Conservation (phyloP, 2,329 filamentous ascomycete species). For the Talaromyces marneffei region DNA sequence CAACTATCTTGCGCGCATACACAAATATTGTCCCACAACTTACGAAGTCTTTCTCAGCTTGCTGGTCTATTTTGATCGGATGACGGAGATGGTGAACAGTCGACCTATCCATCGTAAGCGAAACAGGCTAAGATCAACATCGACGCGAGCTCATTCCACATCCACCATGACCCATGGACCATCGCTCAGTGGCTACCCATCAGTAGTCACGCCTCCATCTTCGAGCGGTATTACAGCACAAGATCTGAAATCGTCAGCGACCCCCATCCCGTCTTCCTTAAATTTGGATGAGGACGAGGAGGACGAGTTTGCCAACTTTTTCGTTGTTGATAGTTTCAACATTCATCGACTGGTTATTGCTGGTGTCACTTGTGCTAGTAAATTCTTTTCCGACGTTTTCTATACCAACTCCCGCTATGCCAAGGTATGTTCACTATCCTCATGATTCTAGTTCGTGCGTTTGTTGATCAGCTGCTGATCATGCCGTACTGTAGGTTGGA, state of each 20-base stretch:
- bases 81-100: conserved; percentile 93
- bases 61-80: conserved; percentile 95
- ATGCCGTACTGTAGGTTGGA: conserved; percentile 62
- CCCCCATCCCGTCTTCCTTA: conserved; percentile 30
- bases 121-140: conserved; percentile 32
- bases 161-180: conserved; percentile 15
- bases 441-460: too few relatives aligned
- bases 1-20: conserved; percentile 90
- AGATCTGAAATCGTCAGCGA: conserved; percentile 27
- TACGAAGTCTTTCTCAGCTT: conserved; percentile 96
- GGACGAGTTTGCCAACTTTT: conserved; percentile 62
- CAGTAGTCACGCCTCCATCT: conserved; percentile 34
- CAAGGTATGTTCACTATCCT: conserved; percentile 60
- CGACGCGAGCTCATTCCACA: conserved; percentile 6
- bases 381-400: conserved; percentile 98
- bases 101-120: conserved; percentile 57
- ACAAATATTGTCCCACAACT: conserved; percentile 97
- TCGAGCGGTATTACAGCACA: conserved; percentile 31
- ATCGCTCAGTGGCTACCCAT: conserved; percentile 20
- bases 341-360: conserved; percentile 95
- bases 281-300: conserved; percentile 41
- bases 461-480: not conserved
- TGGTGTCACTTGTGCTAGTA: conserved; percentile 95
- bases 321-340: conserved; percentile 98
- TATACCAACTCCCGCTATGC: conserved; percentile 99